These are phyloP conservation scores for Lithohypha guttulata DNA, from an alignment of 2,329 filamentous ascomycete species.

Conservation along the genomic window DNA sequence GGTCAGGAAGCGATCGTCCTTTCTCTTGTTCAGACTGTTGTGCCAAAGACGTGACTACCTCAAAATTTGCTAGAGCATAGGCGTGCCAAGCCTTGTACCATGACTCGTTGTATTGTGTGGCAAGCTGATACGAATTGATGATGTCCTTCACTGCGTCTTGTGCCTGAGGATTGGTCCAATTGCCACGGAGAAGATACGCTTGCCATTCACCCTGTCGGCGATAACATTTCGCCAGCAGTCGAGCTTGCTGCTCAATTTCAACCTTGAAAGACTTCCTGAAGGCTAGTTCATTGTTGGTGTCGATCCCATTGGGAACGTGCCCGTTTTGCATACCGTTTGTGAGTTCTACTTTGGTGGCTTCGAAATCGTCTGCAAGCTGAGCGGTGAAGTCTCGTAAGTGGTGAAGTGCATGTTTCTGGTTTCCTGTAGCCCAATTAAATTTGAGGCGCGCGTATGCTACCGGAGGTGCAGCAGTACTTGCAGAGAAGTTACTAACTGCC, in stretches of 20 bases:
- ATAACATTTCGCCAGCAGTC: conserved; percentile 86
- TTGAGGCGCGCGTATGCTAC: conserved; percentile 96
- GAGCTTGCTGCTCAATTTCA: conserved; percentile 47
- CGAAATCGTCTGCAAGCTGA: conserved; percentile 49
- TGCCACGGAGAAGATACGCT: conserved; percentile 68
- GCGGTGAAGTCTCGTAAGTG: conserved; percentile 53
- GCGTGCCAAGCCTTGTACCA: conserved; percentile 99
- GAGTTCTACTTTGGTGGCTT: conserved; percentile 32
- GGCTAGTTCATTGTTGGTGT: conserved; percentile 31
- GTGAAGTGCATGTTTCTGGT: conserved; percentile 51
- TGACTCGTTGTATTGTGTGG: conserved; percentile 83
- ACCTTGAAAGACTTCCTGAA: conserved; percentile 30
- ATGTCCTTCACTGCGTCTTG: conserved; percentile 83
- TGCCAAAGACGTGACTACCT: conserved; percentile 79
- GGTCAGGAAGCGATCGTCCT: conserved; percentile 27
- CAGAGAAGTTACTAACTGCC: conserved; percentile 37
- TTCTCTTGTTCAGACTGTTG: conserved; percentile 52
- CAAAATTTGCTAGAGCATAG: conserved; percentile 96
- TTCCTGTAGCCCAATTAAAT: conserved; percentile 82
- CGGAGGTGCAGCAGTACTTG: conserved; percentile 47
- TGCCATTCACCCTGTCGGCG: conserved; percentile 96
- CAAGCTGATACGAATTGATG: conserved; percentile 77
- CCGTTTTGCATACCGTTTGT: conserved; percentile 33
- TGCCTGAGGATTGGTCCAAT: conserved; percentile 80
- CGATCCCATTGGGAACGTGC: conserved; percentile 18